Evolutionary conservation across 2,329 filamentous ascomycete genomes (phyloP).

Genomic region (Epichloe sibirici): DNA sequence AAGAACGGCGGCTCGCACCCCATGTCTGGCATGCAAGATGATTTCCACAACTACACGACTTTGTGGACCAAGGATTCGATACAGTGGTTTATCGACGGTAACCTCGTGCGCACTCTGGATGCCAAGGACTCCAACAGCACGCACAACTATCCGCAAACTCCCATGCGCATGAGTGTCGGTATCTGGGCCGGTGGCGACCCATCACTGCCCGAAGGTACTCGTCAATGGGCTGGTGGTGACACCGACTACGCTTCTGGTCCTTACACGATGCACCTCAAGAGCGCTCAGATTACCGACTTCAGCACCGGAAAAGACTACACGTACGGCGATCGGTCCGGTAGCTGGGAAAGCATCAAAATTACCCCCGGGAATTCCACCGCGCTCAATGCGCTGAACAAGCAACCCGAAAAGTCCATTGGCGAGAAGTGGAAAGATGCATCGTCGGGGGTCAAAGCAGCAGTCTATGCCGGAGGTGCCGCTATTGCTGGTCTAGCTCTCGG

Average conservation of each 20-base stretch:
- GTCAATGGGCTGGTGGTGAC: conserved; percentile 57
- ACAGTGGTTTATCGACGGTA: conserved; percentile 59
- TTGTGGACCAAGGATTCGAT: conserved; percentile 57
- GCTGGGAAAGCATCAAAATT: conserved; percentile 51
- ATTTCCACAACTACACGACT: conserved; percentile 66
- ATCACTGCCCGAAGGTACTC: conserved; percentile 40
- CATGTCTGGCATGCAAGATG: conserved; percentile 41
- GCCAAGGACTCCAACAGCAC: conserved; percentile 50
- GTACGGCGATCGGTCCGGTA: conserved; percentile 49
- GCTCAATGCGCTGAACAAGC: conserved; percentile 27
- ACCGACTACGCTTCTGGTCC: conserved; percentile 56
- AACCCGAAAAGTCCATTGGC: conserved; percentile 29
- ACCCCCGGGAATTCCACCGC: conserved; percentile 44
- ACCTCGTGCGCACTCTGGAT: conserved; percentile 49
- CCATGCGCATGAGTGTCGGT: conserved; percentile 56
- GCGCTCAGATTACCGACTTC: conserved; percentile 41
- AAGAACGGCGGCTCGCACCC: conserved; percentile 50
- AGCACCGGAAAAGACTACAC: conserved; percentile 52
- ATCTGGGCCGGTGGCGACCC: conserved; percentile 54
- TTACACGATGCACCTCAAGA: conserved; percentile 64
- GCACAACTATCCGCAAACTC: conserved; percentile 61
- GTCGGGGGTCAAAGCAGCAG: conserved; percentile 34
- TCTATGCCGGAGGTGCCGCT: conserved; percentile 36
- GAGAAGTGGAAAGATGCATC: conserved; percentile 45
- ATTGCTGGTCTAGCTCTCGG: conserved; percentile 30